Base-by-base conservation (phyloP, 179 eudicot genomes). In the Beta corolliflora region DNA sequence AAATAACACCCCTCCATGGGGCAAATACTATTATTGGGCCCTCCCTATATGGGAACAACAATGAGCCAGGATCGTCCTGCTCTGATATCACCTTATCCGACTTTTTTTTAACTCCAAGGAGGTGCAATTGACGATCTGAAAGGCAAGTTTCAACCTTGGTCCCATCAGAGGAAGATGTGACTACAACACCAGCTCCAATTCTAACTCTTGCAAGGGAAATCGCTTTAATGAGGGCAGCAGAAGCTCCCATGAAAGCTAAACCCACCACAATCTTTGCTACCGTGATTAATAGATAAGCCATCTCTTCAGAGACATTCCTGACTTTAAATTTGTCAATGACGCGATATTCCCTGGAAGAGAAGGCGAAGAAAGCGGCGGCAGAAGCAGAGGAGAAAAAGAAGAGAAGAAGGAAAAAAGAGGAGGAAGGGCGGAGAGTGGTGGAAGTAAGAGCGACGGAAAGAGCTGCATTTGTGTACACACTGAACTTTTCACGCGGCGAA, bases 391-490 rank as follows among this genome's bases (percentile, higher is more conserved):
- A 83, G 81, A 93, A 85, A 46, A 89, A 87, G 77, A 93, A 86
- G 23, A 95, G 87, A 81, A 84, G 61, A 76, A 90, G 54, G 83
- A 93, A 82, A 23, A 92, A 85, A n/a, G 91, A 85, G n/a, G 91
- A 88, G 16, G 67, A 76, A 77, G 97, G 97, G 46, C 97, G 97
- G 85, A 88, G 89, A 75, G 93, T 93, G 88, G 85, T 85, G 85
- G 94, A n/a, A n/a, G n/a, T n/a, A n/a, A n/a, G n/a, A n/a, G n/a
- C n/a, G n/a, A n/a, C n/a, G n/a, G n/a, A n/a, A n/a, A n/a, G n/a
- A n/a, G n/a, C n/a, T n/a, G n/a, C n/a, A n/a, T n/a, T n/a, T n/a
- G n/a, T n/a, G n/a, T n/a, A n/a, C n/a, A n/a, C n/a, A n/a, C n/a
- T n/a, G n/a, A n/a, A n/a, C n/a, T n/a, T n/a, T n/a, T n/a, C n/a